phyloP scores from a whole-genome alignment of 352 stramenopile species.

The Pythium apleroticum region DNA sequence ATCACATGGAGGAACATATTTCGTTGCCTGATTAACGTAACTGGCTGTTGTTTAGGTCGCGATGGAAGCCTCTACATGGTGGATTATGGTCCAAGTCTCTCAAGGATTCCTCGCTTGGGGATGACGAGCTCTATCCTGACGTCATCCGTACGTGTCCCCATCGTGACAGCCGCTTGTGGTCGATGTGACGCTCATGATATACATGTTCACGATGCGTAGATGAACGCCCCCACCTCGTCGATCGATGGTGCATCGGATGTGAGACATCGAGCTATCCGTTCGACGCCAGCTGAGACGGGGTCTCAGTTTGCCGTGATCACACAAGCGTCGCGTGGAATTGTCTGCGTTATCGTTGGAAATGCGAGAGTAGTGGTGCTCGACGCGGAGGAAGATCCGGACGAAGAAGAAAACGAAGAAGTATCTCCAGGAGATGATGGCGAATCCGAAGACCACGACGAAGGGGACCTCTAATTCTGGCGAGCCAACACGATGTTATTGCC shows the following conservation, averaged over 20 bases:
- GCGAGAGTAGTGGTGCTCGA: constrained; percentile 53
- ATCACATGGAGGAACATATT: background rate
- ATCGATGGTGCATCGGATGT: background rate
- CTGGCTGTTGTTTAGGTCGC: background rate
- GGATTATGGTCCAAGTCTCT: background rate
- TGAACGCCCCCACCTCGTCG: background rate
- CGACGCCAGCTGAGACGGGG: background rate
- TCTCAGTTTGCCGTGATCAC: constrained; percentile 29
- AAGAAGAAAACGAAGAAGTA: constrained; percentile 31
- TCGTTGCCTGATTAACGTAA: background rate
- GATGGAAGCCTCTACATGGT: constrained; percentile 3
- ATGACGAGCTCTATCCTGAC: background rate
- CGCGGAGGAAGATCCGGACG: constrained; percentile 55
- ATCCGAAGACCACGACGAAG: constrained; percentile 34
- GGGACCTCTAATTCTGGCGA: constrained; percentile 22
- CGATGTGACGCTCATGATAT: background rate
- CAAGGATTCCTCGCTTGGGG: background rate
- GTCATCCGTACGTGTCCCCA: background rate
- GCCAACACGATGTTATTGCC: background rate
- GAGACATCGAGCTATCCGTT: background rate
- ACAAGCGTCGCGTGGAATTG: constrained; percentile 50
- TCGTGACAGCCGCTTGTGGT: background rate
- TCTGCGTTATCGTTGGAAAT: constrained; percentile 41
- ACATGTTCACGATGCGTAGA: background rate
- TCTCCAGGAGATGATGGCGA: constrained; percentile 3